Evolutionary conservation across 345 rosid species (phyloP).

Genomic region (Hibiscus mutabilis): DNA sequence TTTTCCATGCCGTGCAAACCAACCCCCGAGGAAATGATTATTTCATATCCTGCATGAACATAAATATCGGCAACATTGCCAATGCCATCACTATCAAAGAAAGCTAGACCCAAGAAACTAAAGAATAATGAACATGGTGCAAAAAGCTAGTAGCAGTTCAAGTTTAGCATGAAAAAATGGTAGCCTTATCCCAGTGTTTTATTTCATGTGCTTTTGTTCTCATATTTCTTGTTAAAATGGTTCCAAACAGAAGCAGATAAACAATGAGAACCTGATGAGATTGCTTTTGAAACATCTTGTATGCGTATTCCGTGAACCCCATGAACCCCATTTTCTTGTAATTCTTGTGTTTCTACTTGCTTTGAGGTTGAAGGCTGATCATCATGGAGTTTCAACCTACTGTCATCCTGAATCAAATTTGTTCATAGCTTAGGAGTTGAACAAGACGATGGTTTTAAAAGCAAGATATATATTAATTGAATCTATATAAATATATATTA

Average conservation of each 20-base stretch:
- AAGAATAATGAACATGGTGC: background rate
- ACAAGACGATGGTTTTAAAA: background rate
- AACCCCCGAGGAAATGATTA: constrained; percentile 8
- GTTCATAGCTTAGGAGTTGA: background rate
- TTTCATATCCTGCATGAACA: constrained; percentile 23
- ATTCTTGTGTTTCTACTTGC: constrained; percentile 7
- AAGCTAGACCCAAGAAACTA: background rate
- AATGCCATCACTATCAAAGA: background rate
- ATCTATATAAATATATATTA: background rate
- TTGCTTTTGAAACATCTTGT: constrained; percentile 1
- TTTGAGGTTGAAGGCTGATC: background rate
- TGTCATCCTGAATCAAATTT: constrained; percentile 20
- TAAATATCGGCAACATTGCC: background rate
- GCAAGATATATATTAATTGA: too few species aligned
- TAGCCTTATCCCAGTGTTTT: background rate
- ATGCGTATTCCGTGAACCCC: background rate
- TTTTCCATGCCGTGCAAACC: constrained; percentile 12
- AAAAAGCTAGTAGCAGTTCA: background rate
- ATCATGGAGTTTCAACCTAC: constrained; percentile 4
- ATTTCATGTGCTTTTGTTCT: background rate
- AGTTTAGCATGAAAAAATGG: background rate
- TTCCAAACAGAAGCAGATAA: background rate
- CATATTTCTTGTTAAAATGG: background rate
- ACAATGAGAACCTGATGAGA: constrained; percentile 6
- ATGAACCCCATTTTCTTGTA: background rate